Conservation (phyloP, 176 grass and related monocot species). For the Oryza glumipatula region DNA sequence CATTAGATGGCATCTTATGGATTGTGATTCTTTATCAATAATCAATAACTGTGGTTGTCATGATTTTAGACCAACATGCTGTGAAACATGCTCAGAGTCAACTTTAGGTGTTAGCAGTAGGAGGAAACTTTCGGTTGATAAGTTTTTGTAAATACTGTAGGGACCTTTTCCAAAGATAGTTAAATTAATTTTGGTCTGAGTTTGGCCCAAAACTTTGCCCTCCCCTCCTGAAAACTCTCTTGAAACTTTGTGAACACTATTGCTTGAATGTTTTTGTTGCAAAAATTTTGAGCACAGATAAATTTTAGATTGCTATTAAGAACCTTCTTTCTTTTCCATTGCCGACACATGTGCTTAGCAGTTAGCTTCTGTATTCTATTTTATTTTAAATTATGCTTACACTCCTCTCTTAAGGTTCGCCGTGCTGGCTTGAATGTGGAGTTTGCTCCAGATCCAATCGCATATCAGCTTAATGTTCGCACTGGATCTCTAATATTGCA, state of each 20-base stretch:
- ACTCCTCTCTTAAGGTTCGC: constrained; percentile 61
- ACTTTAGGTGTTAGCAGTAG: not conserved
- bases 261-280: not conserved
- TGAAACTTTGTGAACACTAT: not conserved
- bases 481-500: constrained; percentile 83
- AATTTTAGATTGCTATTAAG: not conserved
- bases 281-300: constrained; percentile 6
- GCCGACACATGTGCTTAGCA: not conserved
- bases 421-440: constrained; percentile 81
- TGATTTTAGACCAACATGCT: not conserved
- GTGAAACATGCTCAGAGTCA: constrained; percentile 13
- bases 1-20: not conserved
- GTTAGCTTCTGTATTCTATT: constrained; percentile 15
- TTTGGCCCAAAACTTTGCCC: not conserved
- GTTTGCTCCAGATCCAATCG: constrained; percentile 82
- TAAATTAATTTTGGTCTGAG: not conserved
- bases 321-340: not conserved
- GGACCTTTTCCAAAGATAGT: not conserved
- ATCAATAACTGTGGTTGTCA: not conserved
- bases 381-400: constrained; percentile 25
- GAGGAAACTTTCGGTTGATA: not conserved
- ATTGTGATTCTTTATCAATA: not conserved
- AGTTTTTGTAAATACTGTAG: not conserved
- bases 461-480: constrained; percentile 91
- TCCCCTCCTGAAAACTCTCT: not conserved